A percentile compares a stretch with the other conserved stretches of the same genome.
These are phyloP conservation scores for Yamadazyma endophytica DNA, from an alignment of 805 yeast species.

Conservation along the genomic window DNA sequence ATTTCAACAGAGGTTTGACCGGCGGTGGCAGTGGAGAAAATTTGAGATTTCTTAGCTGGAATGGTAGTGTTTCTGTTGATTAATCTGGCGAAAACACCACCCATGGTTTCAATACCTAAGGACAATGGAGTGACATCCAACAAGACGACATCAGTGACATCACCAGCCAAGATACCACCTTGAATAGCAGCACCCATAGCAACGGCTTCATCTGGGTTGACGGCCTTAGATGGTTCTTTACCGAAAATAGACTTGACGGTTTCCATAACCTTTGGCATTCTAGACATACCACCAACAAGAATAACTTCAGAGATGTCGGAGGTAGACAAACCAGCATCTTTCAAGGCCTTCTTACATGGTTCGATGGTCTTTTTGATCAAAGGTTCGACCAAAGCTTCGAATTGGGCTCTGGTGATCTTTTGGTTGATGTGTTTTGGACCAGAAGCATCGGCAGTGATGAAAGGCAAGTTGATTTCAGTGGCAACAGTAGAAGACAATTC, in stretches of 20 bases:
- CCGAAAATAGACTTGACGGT: conserved; percentile 75
- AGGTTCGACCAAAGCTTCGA: conserved; percentile 62
- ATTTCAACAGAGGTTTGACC: conserved; percentile 97
- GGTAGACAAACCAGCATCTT: conserved; percentile 69
- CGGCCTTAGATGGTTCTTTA: conserved; percentile 83
- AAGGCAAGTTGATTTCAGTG: conserved; percentile 77
- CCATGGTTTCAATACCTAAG: conserved; percentile 95
- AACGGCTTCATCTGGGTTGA: conserved; percentile 93
- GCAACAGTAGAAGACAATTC: conserved; percentile 72
- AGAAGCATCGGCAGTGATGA: conserved; percentile 81
- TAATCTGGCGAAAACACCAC: conserved; percentile 93
- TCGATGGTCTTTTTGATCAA: conserved; percentile 68
- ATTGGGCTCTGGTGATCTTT: conserved; percentile 62
- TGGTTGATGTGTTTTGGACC: conserved; percentile 78
- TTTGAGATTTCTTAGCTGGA: conserved; percentile 94
- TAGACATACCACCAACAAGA: conserved; percentile 87
- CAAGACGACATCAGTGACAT: conserved; percentile 85
- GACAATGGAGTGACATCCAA: conserved; percentile 89
- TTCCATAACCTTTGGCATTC: conserved; percentile 84
- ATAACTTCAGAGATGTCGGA: conserved; percentile 74
- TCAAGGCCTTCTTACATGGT: conserved; percentile 77
- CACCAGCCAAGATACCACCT: conserved; percentile 95
- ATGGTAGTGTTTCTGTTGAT: conserved; percentile 93
- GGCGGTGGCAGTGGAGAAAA: conserved; percentile 93
- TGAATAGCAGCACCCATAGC: conserved; percentile 97